Evolutionary conservation across 345 rosid genomes (phyloP).

Genomic region (Gossypioides kirkii): DNA sequence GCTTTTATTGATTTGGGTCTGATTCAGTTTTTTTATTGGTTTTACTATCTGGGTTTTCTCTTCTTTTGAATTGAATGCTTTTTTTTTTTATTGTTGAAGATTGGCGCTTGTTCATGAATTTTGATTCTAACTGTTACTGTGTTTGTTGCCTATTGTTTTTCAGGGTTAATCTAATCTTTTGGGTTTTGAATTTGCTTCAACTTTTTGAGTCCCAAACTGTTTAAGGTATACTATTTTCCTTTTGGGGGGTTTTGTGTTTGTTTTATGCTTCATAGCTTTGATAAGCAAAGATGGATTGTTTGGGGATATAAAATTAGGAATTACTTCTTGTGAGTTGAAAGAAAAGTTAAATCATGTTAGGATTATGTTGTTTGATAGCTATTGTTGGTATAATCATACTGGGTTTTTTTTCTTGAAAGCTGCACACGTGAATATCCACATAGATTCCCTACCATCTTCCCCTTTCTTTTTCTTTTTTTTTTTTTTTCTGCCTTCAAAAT

Average conservation of each 20-base stretch:
- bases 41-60: slow-evolving; percentile 1
- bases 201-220: not conserved
- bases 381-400: not conserved
- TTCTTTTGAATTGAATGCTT: not conserved
- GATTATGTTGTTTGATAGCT: slow-evolving; percentile 6
- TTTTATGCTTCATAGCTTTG: not conserved
- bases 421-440: slow-evolving; percentile 20
- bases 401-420: slow-evolving; percentile 15
- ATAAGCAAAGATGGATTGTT: not conserved
- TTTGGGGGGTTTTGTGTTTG: not conserved
- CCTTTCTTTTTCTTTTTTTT: slow-evolving; percentile 2
- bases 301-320: not conserved
- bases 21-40: slow-evolving; percentile 4
- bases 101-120: not conserved
- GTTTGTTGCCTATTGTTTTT: not conserved
- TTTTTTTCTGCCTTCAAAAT: slow-evolving; percentile 12
- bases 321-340: not conserved
- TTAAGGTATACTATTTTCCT: not conserved
- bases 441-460: slow-evolving; percentile 14
- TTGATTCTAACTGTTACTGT: not conserved
- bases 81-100: not conserved
- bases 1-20: slow-evolving; percentile 10
- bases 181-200: slow-evolving; percentile 12
- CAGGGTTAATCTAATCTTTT: slow-evolving; percentile 1
- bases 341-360: not conserved